Percentiles rank a stretch among this genome's conserved stretches.
Evolutionary conservation across 2,329 filamentous ascomycete species (phyloP).

Genomic region (Emydomyces testavorans): DNA sequence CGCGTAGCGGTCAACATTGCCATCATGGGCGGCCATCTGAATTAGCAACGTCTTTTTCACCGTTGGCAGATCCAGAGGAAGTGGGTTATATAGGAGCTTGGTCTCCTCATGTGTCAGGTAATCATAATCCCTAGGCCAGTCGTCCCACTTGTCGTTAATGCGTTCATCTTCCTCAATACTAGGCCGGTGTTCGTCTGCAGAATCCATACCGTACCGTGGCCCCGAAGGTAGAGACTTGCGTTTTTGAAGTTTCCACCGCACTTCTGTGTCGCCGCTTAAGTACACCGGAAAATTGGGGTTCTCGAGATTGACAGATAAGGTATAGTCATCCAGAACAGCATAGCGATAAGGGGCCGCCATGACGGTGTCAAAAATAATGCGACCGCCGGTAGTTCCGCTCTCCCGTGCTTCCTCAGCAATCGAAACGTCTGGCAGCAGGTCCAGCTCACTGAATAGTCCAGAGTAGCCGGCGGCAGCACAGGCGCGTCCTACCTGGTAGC

Average conservation of each 20-base stretch:
- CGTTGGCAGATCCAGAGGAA: constrained; percentile 29
- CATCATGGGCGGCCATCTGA: constrained; percentile 29
- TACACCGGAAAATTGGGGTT: constrained; percentile 5
- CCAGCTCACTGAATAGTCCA: constrained; percentile 28
- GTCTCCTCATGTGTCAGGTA: constrained; percentile 22
- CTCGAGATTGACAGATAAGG: constrained; percentile 16
- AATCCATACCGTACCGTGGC: no score
- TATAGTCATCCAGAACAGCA: constrained; percentile 32
- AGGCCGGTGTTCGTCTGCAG: background rate
- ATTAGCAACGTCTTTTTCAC: constrained; percentile 33
- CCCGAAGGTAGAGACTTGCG: constrained; percentile 10
- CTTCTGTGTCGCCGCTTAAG: constrained; percentile 31
- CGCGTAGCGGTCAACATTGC: constrained; percentile 33
- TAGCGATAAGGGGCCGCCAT: constrained; percentile 23
- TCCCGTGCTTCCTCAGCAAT: constrained; percentile 36
- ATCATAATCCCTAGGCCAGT: constrained; percentile 16
- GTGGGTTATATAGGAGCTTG: constrained; percentile 21
- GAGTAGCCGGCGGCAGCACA: constrained; percentile 33
- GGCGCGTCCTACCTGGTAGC: constrained; percentile 32
- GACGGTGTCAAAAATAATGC: constrained; percentile 26
- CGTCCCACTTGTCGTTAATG: background rate
- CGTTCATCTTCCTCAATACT: constrained; percentile 6
- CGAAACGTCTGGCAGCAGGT: constrained; percentile 31
- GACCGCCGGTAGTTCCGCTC: constrained; percentile 12
- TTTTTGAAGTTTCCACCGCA: constrained; percentile 21